Evolutionary conservation across 176 grass and related monocot species (phyloP).

Genomic region (Lolium perenne): DNA sequence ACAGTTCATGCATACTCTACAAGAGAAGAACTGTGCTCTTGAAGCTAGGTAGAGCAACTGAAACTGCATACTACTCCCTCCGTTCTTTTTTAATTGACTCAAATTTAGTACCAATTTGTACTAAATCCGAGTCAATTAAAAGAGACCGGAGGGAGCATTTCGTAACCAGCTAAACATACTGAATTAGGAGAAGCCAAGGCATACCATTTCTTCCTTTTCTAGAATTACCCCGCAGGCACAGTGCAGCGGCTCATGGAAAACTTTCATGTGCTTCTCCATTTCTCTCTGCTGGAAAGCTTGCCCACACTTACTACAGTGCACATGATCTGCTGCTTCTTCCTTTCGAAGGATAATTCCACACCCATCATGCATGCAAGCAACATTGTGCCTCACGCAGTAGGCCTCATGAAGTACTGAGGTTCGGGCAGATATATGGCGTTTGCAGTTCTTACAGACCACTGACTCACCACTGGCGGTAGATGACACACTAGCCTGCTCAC

Average conservation of each 20-base stretch:
- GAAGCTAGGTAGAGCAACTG: background rate
- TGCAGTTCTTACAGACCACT: slow-evolving; percentile 85
- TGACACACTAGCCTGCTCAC: slow-evolving; percentile 55
- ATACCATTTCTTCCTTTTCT: slow-evolving; percentile 98
- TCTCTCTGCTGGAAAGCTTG: slow-evolving; percentile 80
- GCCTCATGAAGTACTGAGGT: slow-evolving; percentile 82
- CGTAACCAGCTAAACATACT: background rate
- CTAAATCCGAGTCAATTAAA: no score
- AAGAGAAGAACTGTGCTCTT: no score
- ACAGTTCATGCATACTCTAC: no score
- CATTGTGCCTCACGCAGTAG: slow-evolving; percentile 89
- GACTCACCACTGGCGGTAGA: slow-evolving; percentile 54
- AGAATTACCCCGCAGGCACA: slow-evolving; percentile 80
- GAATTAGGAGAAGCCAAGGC: background rate
- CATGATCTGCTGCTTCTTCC: slow-evolving; percentile 74
- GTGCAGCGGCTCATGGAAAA: slow-evolving; percentile 86
- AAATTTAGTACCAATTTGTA: no score
- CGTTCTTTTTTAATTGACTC: no score
- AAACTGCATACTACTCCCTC: background rate
- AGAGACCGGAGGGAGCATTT: no score
- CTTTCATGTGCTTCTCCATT: slow-evolving; percentile 96
- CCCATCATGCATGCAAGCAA: slow-evolving; percentile 71
- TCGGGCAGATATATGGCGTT: slow-evolving; percentile 66
- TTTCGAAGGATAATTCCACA: slow-evolving; percentile 87
- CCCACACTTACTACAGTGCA: slow-evolving; percentile 85